These are phyloP conservation scores for Blepharisma undulans DNA, from an alignment of 169 alveolate genomes.

Conservation along the genomic window DNA sequence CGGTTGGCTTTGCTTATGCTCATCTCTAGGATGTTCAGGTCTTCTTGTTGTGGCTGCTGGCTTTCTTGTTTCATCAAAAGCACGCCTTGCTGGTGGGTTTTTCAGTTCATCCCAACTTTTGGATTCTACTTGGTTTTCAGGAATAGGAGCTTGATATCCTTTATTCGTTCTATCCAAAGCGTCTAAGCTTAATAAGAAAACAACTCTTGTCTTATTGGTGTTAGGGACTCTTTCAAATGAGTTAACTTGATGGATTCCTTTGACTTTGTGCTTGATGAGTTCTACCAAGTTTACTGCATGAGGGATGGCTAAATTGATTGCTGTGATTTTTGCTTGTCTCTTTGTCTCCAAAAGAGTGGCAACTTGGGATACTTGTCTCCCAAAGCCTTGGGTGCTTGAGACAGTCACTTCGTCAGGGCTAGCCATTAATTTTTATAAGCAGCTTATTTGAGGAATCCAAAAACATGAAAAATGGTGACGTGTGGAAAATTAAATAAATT, in stretches of 20 bases:
- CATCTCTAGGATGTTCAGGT: background rate
- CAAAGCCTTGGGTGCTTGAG: background rate
- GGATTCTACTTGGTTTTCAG: slow-evolving; percentile 8
- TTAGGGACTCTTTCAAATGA: slow-evolving; percentile 19
- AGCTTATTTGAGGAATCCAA: background rate
- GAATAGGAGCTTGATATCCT: slow-evolving; percentile 22
- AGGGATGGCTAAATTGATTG: slow-evolving; percentile 32
- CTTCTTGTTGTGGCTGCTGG: background rate
- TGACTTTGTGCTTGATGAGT: slow-evolving; percentile 9
- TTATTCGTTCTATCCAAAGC: background rate
- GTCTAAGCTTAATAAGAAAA: background rate
- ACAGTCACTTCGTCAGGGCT: slow-evolving; percentile 9
- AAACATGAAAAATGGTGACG: background rate
- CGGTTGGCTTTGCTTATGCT: background rate
- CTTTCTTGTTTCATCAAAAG: background rate
- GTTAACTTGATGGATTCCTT: slow-evolving; percentile 20
- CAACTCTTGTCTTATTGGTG: slow-evolving; percentile 5
- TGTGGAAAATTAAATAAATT: background rate
- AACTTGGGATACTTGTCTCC: background rate
- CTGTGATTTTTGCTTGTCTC: slow-evolving; percentile 14
- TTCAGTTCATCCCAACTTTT: background rate
- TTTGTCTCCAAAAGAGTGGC: slow-evolving; percentile 5
- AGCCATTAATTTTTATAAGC: background rate
- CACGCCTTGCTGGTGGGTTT: background rate
- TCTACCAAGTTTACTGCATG: slow-evolving; percentile 7